These are phyloP conservation scores for Phytophthora constricta DNA, from an alignment of 352 stramenopile genomes.

Conservation along the genomic window DNA sequence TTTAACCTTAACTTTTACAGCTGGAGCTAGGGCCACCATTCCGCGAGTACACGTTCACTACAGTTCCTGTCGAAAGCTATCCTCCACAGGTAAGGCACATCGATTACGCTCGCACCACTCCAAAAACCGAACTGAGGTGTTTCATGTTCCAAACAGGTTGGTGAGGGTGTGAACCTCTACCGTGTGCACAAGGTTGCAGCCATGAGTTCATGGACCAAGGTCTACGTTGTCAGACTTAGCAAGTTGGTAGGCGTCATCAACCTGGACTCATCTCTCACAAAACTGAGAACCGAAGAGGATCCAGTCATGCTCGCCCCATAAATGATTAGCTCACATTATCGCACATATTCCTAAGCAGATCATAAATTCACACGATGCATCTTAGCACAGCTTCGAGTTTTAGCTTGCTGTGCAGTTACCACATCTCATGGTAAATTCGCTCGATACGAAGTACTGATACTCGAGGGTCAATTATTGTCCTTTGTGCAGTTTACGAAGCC, in stretches of 20 bases:
- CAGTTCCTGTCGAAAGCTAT: slow-evolving; percentile 79
- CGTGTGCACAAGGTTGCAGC: slow-evolving; percentile 80
- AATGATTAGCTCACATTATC: background rate
- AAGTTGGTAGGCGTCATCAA: slow-evolving; percentile 79
- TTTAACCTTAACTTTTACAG: too few species aligned
- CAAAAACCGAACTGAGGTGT: too few species aligned
- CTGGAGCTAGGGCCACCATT: slow-evolving; percentile 81
- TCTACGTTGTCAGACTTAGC: slow-evolving; percentile 82
- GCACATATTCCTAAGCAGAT: too few species aligned
- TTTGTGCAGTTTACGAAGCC: too few species aligned
- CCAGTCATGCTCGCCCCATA: slow-evolving; percentile 43
- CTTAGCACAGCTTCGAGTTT: slow-evolving; percentile 7
- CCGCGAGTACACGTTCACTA: slow-evolving; percentile 59
- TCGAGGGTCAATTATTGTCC: too few species aligned
- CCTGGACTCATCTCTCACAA: slow-evolving; percentile 67
- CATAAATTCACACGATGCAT: slow-evolving; percentile 1
- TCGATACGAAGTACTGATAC: too few species aligned
- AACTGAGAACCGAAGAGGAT: slow-evolving; percentile 59
- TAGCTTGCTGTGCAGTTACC: too few species aligned
- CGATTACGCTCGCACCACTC: too few species aligned
- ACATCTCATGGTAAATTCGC: too few species aligned
- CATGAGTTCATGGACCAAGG: slow-evolving; percentile 85
- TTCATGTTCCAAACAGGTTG: slow-evolving; percentile 41
- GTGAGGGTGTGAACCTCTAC: slow-evolving; percentile 73
- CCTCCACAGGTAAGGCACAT: slow-evolving; percentile 73